Evolutionary conservation across 106 monocot species (phyloP).

Genomic region (Alisma plantagoaquatica): DNA sequence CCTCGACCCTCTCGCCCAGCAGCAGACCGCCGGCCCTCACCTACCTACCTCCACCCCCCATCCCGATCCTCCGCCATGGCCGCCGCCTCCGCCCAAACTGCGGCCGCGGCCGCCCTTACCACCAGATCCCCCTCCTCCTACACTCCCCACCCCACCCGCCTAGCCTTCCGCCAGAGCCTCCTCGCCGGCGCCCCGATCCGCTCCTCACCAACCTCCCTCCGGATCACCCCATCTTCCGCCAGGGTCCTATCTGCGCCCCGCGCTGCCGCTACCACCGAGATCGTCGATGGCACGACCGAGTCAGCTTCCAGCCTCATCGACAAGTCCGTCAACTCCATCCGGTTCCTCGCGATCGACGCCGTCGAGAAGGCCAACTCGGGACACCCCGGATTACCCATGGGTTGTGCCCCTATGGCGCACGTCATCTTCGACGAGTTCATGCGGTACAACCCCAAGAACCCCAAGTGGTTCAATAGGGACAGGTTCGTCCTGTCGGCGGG

Average conservation of each 20-base stretch:
- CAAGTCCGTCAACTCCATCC: slow-evolving; percentile 88
- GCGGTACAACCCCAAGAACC: slow-evolving; percentile 96
- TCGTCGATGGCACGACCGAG: not conserved
- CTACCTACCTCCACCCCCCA: not conserved
- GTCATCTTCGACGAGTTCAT: slow-evolving; percentile 91
- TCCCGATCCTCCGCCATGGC: not conserved
- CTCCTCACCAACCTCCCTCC: no score
- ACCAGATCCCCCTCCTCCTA: no score
- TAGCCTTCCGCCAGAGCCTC: no score
- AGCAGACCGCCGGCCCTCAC: not conserved
- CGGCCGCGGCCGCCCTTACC: no score
- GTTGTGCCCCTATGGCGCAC: slow-evolving; percentile 91
- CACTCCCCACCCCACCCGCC: no score
- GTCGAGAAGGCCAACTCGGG: slow-evolving; percentile 99
- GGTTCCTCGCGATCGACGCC: slow-evolving; percentile 84
- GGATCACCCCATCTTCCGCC: not conserved
- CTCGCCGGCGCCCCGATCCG: no score
- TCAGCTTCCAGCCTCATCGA: slow-evolving; percentile 29
- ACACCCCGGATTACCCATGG: slow-evolving; percentile 94
- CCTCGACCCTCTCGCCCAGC: not conserved
- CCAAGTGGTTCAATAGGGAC: slow-evolving; percentile 94
- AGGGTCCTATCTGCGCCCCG: slow-evolving; percentile 47
- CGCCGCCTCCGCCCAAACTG: not conserved
- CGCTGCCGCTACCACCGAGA: slow-evolving; percentile 29
- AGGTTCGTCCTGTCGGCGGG: slow-evolving; percentile 93